Conservation (phyloP, 345 rosid species). For the Eucalyptus shirleyi region DNA sequence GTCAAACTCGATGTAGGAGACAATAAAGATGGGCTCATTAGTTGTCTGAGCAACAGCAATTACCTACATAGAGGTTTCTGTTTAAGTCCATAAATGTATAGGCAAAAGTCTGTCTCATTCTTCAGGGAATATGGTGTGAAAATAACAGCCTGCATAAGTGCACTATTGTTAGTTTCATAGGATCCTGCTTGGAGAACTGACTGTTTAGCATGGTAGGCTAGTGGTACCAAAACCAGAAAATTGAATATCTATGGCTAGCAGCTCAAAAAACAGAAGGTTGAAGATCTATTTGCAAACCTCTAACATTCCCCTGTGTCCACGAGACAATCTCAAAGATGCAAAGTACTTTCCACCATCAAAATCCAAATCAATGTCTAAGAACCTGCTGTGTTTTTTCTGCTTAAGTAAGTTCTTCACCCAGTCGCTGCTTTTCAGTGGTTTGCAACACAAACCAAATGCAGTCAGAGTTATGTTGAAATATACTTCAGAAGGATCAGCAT, state of each 20-base stretch:
- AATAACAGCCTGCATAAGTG: slow-evolving; percentile 53
- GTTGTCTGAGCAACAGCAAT: background rate
- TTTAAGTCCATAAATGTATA: slow-evolving; percentile 40
- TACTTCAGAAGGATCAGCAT: slow-evolving; percentile 65
- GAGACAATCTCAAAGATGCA: slow-evolving; percentile 69
- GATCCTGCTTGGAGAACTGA: background rate
- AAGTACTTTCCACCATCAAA: slow-evolving; percentile 72
- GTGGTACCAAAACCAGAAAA: background rate
- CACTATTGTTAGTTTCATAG: background rate
- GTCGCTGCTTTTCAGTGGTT: slow-evolving; percentile 75
- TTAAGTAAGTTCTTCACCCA: slow-evolving; percentile 76
- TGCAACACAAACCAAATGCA: slow-evolving; percentile 51
- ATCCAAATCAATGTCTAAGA: slow-evolving; percentile 71
- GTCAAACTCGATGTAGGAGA: background rate
- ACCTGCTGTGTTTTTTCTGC: slow-evolving; percentile 33
- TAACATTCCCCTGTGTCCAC: slow-evolving; percentile 72
- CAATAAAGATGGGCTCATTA: background rate
- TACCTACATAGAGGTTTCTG: slow-evolving; percentile 67
- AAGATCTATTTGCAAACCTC: slow-evolving; percentile 35
- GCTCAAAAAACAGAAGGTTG: background rate
- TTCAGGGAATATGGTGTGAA: slow-evolving; percentile 62
- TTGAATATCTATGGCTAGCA: background rate
- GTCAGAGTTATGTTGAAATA: slow-evolving; percentile 54
- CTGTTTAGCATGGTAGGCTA: background rate
- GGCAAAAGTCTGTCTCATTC: slow-evolving; percentile 59